Conservation (phyloP, 306 rosid genomes). For the Cicer pinnatifidum region DNA sequence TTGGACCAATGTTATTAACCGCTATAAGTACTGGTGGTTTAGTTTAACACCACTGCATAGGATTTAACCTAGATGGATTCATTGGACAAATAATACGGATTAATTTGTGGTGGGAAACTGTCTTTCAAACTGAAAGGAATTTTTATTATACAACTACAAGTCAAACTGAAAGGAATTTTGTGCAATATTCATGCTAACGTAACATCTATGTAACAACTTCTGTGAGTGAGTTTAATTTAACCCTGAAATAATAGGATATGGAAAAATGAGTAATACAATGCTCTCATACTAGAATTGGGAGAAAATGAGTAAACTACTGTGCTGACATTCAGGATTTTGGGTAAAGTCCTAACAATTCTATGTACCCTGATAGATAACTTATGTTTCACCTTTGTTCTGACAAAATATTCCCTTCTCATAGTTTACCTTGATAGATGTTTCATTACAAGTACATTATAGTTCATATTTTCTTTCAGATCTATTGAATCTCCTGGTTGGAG, state of each 20-base stretch:
- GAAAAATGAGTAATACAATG: background rate
- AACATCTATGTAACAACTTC: constrained; percentile 7
- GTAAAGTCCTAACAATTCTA: background rate
- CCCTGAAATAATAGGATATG: constrained; percentile 9
- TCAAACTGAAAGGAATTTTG: constrained; percentile 2
- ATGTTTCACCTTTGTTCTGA: constrained; percentile 30
- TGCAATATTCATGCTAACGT: background rate
- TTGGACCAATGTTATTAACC: background rate
- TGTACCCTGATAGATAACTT: constrained; percentile 22
- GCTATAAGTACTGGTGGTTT: background rate
- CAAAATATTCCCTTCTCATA: constrained; percentile 5
- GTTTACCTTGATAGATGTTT: constrained; percentile 15
- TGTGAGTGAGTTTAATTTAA: constrained; percentile 18
- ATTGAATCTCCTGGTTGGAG: constrained; percentile 52
- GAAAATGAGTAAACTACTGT: background rate
- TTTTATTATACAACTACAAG: background rate
- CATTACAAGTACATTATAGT: constrained; percentile 24
- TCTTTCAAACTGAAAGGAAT: background rate
- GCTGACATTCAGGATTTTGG: background rate
- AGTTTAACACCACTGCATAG: background rate
- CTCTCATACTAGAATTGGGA: constrained; percentile 2
- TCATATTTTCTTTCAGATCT: constrained; percentile 48
- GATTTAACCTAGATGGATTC: constrained; percentile 16
- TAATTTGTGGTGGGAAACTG: background rate
- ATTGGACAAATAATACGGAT: background rate